Base-by-base conservation (phyloP, 176 grass and related monocot species). In the Triticum timopheevii region DNA sequence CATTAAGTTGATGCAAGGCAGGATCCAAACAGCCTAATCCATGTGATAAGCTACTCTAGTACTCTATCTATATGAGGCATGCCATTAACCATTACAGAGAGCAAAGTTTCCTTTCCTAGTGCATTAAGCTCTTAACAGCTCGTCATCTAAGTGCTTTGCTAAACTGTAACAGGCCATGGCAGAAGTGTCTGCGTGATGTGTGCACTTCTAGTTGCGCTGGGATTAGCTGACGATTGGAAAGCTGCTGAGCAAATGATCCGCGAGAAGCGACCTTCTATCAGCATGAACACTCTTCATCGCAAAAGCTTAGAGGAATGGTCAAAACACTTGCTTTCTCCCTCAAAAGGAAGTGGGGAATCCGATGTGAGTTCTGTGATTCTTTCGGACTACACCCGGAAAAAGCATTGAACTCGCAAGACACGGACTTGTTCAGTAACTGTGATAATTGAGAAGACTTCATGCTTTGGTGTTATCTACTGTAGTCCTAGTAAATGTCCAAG, bases 131-230 rank as follows among this genome's bases (percentile, higher is more conserved):
- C n/a, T 49, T 62, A 24, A 24, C 12, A 39, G 34, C 68, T 65
- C 63, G 65, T 86, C 58, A 63, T 87, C 12, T 83, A 73, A 80
- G 13, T 56, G 47, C 52, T n/a, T 20, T 77, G 69, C 80, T 68
- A 19, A 59, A 85, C 63, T 39, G 79, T 70, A 82, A 95, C 87
- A 99, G 94, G 97, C 47, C 97, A 99, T 67, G 97, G 94, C 31
- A 96, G 94, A 91, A 99, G 97, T 62, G 87, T 99, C 20, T 99
- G 92, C 12, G 87, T 99, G 77, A 99, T 99, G 94, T 99, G 94
- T 15, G 92, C 94, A 49, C 85, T 98, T 88, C 86, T 99, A 50
- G 97, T 99, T 3, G 90, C 80, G 10, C 50, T 96, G 77, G 97
- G 94, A 67, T 86, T 96, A 61, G 92, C 94, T 56, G 90, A 91